Evolutionary conservation across 2,329 filamentous ascomycete genomes (phyloP), one percentile per base, ranked within the genome.

Genomic region (Xylaria multiplex): DNA sequence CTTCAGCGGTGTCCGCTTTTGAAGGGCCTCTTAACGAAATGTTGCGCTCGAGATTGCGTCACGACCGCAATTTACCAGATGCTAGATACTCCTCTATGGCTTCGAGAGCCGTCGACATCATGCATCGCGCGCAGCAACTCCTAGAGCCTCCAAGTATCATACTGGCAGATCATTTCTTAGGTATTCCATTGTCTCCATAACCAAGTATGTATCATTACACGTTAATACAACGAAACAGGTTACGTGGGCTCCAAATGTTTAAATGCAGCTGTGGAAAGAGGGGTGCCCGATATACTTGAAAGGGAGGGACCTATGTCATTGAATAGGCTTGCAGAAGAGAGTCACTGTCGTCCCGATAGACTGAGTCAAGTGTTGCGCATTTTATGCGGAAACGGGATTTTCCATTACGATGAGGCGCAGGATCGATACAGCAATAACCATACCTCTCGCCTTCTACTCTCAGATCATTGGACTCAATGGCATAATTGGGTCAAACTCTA

Each of bases 391-490:
- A 8, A 37, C 2, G 35, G 35, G 2, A 37, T 37, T 6, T 37
- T 37, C 9, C 8, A 9, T 13, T 37, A 37, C 9, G 11, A 37
- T 7, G 35, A 37, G 9, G 2, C 35, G 2, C 8, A 37, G 7
- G 8, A 13, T 13, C 35, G 35, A 8, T 81, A 79, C 68, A 19
- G 16, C 42, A 80, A 82, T 69, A 82, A 77, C 65, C 57, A 24
- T 7, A 59, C 70, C 1, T 82, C 81, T 0, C 54, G 57, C 0
- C 71, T 82, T 3, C 73, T 83, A 2, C 59, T 52, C 0, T 66
- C 68, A 2, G 71, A 78, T 57, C 80, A 83, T 68, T 82, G 80
- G 80, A 82, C 79, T 0, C 79, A 81, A 67, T 83, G 81, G 81
- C 77, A 72, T 22, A 77, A 77, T 65, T 83, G 81, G 81, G 80